Percentiles rank a stretch among this genome's conserved stretches.
phyloP scores from a whole-genome alignment of 179 eudicot species.

The Kewa caespitosa region DNA sequence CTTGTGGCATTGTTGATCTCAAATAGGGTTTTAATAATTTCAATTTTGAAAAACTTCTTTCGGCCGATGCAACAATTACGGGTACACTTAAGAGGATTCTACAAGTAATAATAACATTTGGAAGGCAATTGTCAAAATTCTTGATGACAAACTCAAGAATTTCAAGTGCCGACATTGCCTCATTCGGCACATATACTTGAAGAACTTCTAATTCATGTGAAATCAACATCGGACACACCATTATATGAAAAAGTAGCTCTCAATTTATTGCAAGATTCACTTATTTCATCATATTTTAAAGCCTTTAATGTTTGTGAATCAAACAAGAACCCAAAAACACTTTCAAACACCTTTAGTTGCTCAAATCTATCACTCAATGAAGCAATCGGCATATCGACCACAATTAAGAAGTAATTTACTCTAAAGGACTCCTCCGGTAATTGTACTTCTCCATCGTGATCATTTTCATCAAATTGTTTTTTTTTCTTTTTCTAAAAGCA shows the following conservation, averaged over 20 bases:
- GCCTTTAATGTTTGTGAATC: not conserved
- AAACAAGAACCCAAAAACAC: slow-evolving; percentile 26
- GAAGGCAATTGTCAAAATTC: not conserved
- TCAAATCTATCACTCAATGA: slow-evolving; percentile 16
- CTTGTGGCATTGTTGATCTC: slow-evolving; percentile 20
- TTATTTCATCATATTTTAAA: not conserved
- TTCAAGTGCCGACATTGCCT: not conserved
- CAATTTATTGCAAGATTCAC: not conserved
- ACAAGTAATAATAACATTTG: slow-evolving; percentile 17
- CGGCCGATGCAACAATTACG: slow-evolving; percentile 16
- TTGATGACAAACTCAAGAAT: not conserved
- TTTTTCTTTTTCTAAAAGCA: slow-evolving; percentile 14
- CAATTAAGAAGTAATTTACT: slow-evolving; percentile 23
- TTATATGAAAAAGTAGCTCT: not conserved
- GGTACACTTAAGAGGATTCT: slow-evolving; percentile 19
- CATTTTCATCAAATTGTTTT: slow-evolving; percentile 31
- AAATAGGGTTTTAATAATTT: slow-evolving; percentile 18
- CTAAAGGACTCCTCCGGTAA: slow-evolving; percentile 26
- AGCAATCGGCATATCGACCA: slow-evolving; percentile 23
- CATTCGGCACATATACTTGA: not conserved
- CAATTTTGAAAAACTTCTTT: slow-evolving; percentile 19
- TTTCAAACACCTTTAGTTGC: slow-evolving; percentile 22
- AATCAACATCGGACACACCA: not conserved
- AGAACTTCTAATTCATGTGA: not conserved
- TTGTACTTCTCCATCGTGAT: not conserved